phyloP scores from a whole-genome alignment of 805 yeast species.

The Kodamaea sagamina region DNA sequence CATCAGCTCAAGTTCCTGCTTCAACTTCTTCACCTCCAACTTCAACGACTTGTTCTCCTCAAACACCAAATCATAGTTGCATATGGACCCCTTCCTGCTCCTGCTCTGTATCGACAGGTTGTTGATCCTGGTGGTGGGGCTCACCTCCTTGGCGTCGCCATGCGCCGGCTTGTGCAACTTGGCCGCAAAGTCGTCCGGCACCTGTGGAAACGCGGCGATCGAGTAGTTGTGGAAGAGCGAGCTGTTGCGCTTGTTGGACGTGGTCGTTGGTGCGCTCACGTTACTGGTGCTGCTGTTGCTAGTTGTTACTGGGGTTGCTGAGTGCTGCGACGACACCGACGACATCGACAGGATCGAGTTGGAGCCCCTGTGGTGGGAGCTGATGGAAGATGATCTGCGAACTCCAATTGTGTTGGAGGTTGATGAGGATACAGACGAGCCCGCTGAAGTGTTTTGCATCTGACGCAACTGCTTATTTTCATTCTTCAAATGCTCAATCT shows the following conservation, averaged over 20 bases:
- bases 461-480: constrained; percentile 47
- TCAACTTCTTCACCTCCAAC: constrained; percentile 15
- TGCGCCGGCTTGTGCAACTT: constrained; percentile 9
- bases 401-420: constrained; percentile 1
- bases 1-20: constrained; percentile 15
- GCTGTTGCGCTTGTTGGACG: constrained; percentile 16
- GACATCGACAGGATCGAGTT: constrained; percentile 12
- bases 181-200: constrained; percentile 13
- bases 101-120: constrained; percentile 4
- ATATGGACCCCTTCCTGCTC: constrained; percentile 14
- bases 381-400: constrained; percentile 18
- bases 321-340: constrained; percentile 12
- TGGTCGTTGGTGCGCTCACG: constrained; percentile 2
- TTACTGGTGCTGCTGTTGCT: neutral
- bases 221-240: constrained; percentile 14
- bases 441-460: constrained; percentile 2
- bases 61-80: constrained; percentile 13
- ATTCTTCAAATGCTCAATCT: constrained; percentile 53
- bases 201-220: constrained; percentile 1
- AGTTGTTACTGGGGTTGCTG: constrained; percentile 2
- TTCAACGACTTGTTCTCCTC: constrained; percentile 18
- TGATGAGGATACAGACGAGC: constrained; percentile 1
- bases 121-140: constrained; percentile 13
- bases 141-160: constrained; percentile 10
- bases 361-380: constrained; percentile 17